A percentile compares a stretch with the other conserved stretches of the same genome.
Evolutionary conservation across 805 yeast species (phyloP).

Genomic region (Helenozyma baotianmanensis): DNA sequence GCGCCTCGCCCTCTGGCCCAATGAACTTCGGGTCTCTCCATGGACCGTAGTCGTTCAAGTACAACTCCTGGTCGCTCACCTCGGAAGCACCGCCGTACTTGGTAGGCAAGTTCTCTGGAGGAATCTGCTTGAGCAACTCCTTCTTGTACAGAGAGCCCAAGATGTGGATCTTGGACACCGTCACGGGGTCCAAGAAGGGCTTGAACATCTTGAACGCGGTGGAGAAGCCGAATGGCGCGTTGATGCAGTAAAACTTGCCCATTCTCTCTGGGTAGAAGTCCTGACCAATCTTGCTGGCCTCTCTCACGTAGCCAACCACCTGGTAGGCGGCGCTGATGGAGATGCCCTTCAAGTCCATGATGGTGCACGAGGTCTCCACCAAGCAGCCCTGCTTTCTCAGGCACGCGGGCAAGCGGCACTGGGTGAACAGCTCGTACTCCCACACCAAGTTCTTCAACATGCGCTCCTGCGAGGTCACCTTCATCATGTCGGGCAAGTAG

Average conservation of each 20-base stretch:
- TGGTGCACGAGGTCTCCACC: constrained; percentile 94
- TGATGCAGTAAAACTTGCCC: constrained; percentile 95
- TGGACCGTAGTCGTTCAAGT: constrained; percentile 89
- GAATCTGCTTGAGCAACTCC: constrained; percentile 87
- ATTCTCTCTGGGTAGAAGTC: constrained; percentile 98
- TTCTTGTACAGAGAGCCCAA: constrained; percentile 73
- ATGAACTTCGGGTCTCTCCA: constrained; percentile 89
- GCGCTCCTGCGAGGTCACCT: constrained; percentile 90
- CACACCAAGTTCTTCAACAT: constrained; percentile 94
- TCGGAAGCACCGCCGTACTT: constrained; percentile 84
- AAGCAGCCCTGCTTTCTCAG: constrained; percentile 74
- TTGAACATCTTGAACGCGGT: constrained; percentile 89
- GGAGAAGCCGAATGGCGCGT: constrained; percentile 96
- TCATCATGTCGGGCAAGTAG: constrained; percentile 84
- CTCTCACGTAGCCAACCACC: constrained; percentile 83
- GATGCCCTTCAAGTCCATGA: constrained; percentile 91
- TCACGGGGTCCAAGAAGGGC: constrained; percentile 95
- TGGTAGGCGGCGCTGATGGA: constrained; percentile 79
- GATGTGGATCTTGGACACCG: constrained; percentile 90
- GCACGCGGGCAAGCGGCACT: constrained; percentile 87
- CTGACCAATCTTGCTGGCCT: constrained; percentile 92
- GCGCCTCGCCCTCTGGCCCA: constrained; percentile 96
- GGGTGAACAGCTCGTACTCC: constrained; percentile 92
- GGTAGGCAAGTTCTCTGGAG: constrained; percentile 84
- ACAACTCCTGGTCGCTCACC: constrained; percentile 73